Conservation (phyloP, 805 yeast species). For the Myxozyma mucilagina region DNA sequence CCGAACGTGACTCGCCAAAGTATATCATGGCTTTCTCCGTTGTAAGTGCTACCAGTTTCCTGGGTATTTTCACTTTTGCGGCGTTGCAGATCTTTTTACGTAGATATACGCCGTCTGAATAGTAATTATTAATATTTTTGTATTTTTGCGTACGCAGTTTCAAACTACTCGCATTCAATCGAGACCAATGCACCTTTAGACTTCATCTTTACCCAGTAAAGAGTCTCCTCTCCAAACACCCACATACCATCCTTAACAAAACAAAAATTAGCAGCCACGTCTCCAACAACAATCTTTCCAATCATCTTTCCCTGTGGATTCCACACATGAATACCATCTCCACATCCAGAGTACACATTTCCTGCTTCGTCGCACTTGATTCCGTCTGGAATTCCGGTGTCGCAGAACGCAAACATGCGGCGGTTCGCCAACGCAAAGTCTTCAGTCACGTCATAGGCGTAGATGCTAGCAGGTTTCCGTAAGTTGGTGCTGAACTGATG, state of each 20-base stretch:
- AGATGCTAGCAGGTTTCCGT: conserved; percentile 23
- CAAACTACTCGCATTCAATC: conserved; percentile 21
- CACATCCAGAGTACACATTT: conserved; percentile 29
- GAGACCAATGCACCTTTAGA: conserved; percentile 18
- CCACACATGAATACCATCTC: conserved; percentile 30
- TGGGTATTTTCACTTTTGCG: conserved; percentile 13
- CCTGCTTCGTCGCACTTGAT: conserved; percentile 28
- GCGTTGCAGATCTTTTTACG: conserved; percentile 9
- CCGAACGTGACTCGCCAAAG: conserved; percentile 18
- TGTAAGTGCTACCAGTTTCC: conserved; percentile 15
- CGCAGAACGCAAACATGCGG: conserved; percentile 23
- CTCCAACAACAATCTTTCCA: conserved; percentile 23
- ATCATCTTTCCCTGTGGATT: conserved; percentile 15
- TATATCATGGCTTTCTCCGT: conserved; percentile 26
- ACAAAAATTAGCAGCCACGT: conserved; percentile 26
- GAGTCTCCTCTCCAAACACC: conserved; percentile 21
- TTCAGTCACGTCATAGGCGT: conserved; percentile 24
- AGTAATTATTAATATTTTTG: neutral
- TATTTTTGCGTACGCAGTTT: neutral
- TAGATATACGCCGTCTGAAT: neutral
- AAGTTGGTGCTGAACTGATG: conserved; percentile 14
- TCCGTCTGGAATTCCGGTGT: conserved; percentile 28
- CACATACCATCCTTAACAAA: conserved; percentile 28
- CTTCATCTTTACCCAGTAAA: conserved; percentile 12
- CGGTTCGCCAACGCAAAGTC: conserved; percentile 6